Conservation (phyloP, 2,329 filamentous ascomycete genomes). For the Ustulina deusta region DNA sequence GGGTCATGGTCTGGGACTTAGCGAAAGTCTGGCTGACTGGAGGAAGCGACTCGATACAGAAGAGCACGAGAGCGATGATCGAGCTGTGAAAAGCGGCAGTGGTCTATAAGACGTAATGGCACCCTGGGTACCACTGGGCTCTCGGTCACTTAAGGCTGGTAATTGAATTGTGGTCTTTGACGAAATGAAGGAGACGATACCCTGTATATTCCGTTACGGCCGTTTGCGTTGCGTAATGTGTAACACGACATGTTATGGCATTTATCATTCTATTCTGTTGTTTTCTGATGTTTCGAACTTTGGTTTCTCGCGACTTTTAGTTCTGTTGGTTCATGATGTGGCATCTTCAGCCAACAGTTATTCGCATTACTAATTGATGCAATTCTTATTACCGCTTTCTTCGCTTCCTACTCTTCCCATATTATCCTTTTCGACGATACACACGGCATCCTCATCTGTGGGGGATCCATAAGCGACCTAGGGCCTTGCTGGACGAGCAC, state of each 20-base stretch:
- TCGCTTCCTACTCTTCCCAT: neutral
- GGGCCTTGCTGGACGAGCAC: constrained; percentile 24
- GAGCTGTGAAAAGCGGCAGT: constrained; percentile 39
- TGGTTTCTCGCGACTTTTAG: constrained; percentile 12
- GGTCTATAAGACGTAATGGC: constrained; percentile 30
- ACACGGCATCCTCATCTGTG: neutral
- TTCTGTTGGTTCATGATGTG: constrained; percentile 15
- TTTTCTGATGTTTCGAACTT: constrained; percentile 26
- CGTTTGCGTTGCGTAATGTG: constrained; percentile 40
- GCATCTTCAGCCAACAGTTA: constrained; percentile 5
- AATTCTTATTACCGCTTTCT: constrained; percentile 12
- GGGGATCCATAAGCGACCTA: constrained; percentile 10
- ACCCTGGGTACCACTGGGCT: neutral
- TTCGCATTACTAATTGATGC: constrained; percentile 35
- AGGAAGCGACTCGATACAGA: constrained; percentile 78
- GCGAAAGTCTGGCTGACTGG: constrained; percentile 82
- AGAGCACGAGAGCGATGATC: constrained; percentile 50
- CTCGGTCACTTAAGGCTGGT: constrained; percentile 8
- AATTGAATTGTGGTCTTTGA: constrained; percentile 32
- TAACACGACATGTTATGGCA: constrained; percentile 43
- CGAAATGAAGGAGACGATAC: constrained; percentile 40
- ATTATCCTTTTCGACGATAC: constrained; percentile 5
- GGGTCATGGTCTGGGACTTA: constrained; percentile 64
- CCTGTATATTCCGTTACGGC: constrained; percentile 41
- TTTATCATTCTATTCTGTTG: constrained; percentile 36